phyloP scores from a whole-genome alignment of 192 early-diverging fungal genomes.

The Backusella circina region DNA sequence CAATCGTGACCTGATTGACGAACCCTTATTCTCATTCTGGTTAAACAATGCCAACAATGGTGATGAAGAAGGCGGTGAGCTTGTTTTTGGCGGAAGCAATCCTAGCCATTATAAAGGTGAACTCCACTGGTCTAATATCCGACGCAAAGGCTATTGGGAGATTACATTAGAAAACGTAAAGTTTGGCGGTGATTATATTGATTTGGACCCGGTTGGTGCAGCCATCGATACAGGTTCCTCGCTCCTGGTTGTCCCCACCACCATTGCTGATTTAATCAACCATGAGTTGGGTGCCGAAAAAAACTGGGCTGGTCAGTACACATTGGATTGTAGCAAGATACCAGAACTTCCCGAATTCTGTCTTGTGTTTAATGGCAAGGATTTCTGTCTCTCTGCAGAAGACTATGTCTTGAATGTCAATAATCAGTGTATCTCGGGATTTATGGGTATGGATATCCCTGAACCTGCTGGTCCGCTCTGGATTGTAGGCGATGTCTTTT shows the following conservation, averaged over 20 bases:
- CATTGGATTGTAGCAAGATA: constrained; percentile 75
- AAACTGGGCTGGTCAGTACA: constrained; percentile 83
- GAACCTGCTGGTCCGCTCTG: constrained; percentile 72
- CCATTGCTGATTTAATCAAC: constrained; percentile 87
- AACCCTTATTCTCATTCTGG: constrained; percentile 90
- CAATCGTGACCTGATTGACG: constrained; percentile 69
- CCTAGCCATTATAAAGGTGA: constrained; percentile 68
- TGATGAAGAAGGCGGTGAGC: constrained; percentile 71
- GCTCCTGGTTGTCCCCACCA: constrained; percentile 73
- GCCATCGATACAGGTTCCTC: constrained; percentile 94
- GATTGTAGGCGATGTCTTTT: constrained; percentile 83
- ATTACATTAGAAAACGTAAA: constrained; percentile 77
- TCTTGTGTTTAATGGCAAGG: constrained; percentile 58
- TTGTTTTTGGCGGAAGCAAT: constrained; percentile 87
- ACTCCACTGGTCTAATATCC: constrained; percentile 79
- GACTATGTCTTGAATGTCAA: constrained; percentile 69
- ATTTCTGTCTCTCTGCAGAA: constrained; percentile 51
- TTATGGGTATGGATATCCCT: constrained; percentile 93
- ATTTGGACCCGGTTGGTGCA: constrained; percentile 63
- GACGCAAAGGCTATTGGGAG: constrained; percentile 97
- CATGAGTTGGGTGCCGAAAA: constrained; percentile 89
- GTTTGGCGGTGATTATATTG: constrained; percentile 75
- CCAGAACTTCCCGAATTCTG: constrained; percentile 77
- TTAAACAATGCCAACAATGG: constrained; percentile 71
- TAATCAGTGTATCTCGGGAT: constrained; percentile 70